Conservation (phyloP, 768 basidiomycete species). For the Coprinopsis marcescibilis region DNA sequence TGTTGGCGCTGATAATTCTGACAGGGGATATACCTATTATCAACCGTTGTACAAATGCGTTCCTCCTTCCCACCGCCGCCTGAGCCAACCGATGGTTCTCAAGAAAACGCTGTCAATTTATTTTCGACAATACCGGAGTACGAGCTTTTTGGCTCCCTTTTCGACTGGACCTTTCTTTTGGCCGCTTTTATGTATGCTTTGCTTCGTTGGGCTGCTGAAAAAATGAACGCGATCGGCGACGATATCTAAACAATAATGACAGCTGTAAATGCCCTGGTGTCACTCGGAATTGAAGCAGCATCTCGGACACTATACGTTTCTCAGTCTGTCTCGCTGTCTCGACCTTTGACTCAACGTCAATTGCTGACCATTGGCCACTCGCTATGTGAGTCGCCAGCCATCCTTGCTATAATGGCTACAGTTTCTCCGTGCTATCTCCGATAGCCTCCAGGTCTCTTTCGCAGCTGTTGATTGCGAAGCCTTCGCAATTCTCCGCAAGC, state of each 20-base stretch:
- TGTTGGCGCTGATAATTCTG: slow-evolving; percentile 5
- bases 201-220: slow-evolving; percentile 52
- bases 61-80: slow-evolving; percentile 68
- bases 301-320: too few species aligned
- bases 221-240: slow-evolving; percentile 30
- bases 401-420: too few species aligned
- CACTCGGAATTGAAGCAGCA: too few species aligned
- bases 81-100: slow-evolving; percentile 5
- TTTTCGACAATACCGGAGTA: slow-evolving; percentile 72
- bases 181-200: slow-evolving; percentile 45
- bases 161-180: slow-evolving; percentile 67
- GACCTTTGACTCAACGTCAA: too few species aligned
- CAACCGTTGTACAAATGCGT: slow-evolving; percentile 77
- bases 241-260: slow-evolving; percentile 9
- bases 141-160: slow-evolving; percentile 66
- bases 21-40: slow-evolving; percentile 78
- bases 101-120: slow-evolving; percentile 34
- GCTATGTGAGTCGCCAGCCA: too few species aligned
- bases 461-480: too few species aligned
- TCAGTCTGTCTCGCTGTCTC: too few species aligned
- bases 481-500: too few species aligned
- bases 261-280: too few species aligned
- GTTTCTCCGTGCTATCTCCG: too few species aligned
- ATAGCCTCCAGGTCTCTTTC: too few species aligned
- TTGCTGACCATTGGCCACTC: too few species aligned